Base-by-base conservation (phyloP, 1,284 basidiomycete genomes). In the Coniferiporia sulphurascens region DNA sequence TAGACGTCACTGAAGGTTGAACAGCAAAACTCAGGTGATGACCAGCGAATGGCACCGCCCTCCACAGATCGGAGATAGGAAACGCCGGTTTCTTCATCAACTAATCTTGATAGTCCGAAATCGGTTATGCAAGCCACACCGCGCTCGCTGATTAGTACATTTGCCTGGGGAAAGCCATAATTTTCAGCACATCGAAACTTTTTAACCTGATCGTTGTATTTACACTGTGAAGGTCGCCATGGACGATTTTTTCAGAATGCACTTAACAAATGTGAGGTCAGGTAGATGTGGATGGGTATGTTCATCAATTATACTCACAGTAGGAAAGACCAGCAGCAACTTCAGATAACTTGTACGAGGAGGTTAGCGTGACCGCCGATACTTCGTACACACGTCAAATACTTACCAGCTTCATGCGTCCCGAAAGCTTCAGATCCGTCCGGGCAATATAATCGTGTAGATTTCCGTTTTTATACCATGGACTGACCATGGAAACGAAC, bases 31-130 rank as follows among this genome's bases (percentile, higher is more conserved):
- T 72, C 71, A 5, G 68, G 70, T 13, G 69, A 60, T 5, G 68
- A 67, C 63, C 72, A 76, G 19, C 62, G 58, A 15, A 73, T 52
- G 4, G 68, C 66, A 8, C 72, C 74, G 46, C 66, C 66, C 3
- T 71, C 63, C 8, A 68, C 69, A 13, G 72, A 72, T 1, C 66
- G 69, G 41, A 68, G 59, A 54, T 68, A 68, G 0, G 71, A 41
- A 41, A 41, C 38, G 15, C 38, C 38, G 9, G 38, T 41, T 8
- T 41, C 38, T 12, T 22, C 52, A 53, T 36, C 52, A 21, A 71
- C 65, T 52, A 75, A 64, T 36, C 62, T 68, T 0, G 74, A 76
- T 15, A 75, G 66, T 6, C 74, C 75, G 51, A 76, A 77, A 58
- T 76, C 74, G 3, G 64, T 59, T 8, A 72, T 52, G 38, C 64